Conservation (phyloP, 225 moss, liverwort and hornwort species). For the Thuidium tamariscinum region DNA sequence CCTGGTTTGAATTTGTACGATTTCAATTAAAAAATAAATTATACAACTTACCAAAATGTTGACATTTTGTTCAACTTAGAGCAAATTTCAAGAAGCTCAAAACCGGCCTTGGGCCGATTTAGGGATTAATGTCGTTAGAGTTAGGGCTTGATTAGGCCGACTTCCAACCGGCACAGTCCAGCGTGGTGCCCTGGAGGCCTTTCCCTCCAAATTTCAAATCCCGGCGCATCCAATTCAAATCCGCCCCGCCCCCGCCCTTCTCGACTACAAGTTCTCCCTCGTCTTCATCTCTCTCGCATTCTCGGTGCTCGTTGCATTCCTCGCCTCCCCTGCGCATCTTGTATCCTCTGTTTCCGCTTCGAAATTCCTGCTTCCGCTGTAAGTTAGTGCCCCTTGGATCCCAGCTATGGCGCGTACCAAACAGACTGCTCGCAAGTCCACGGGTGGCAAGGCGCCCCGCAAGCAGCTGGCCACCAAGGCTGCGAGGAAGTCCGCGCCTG, state of each 20-base stretch:
- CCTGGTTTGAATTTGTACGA: too few species aligned
- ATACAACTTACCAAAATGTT: too few species aligned
- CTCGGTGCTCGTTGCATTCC: fast-evolving
- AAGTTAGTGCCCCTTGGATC: too few species aligned
- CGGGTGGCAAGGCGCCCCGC: not conserved
- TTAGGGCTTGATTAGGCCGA: not conserved
- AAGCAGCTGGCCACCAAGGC: not conserved
- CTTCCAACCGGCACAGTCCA: not conserved
- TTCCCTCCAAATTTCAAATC: not conserved
- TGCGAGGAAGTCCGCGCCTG: not conserved
- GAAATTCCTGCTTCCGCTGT: too few species aligned
- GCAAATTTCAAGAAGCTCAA: too few species aligned
- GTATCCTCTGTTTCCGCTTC: fast-evolving
- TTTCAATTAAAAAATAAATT: too few species aligned
- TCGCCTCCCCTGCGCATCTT: not conserved
- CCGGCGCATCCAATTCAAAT: not conserved
- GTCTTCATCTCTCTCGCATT: fast-evolving
- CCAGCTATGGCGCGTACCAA: not conserved
- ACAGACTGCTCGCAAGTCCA: not conserved
- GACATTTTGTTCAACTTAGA: too few species aligned
- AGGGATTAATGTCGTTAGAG: too few species aligned
- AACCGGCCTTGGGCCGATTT: too few species aligned
- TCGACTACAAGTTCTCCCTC: not conserved
- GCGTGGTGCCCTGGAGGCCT: not conserved
- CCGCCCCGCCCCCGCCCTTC: not conserved